phyloP scores from a whole-genome alignment of 176 grass and related monocot genomes.

The bread wheat (Triticum aestivum) region DNA sequence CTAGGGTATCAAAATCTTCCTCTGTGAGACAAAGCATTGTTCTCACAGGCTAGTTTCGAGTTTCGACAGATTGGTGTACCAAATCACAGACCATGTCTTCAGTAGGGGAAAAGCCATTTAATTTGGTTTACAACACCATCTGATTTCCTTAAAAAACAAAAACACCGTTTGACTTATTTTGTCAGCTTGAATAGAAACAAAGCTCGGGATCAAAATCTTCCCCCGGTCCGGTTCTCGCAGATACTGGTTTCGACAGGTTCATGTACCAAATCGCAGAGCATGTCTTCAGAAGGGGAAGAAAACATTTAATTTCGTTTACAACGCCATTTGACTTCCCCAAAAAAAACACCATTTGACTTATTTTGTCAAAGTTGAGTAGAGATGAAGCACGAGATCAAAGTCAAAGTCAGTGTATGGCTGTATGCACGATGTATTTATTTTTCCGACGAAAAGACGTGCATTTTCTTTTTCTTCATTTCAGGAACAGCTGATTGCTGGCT shows the following conservation, averaged over 20 bases:
- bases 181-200: background rate
- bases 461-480: background rate
- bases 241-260: background rate
- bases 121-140: background rate
- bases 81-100: background rate
- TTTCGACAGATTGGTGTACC: background rate
- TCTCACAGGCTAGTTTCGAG: too few relatives aligned
- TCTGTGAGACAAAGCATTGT: too few relatives aligned
- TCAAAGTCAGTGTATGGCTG: background rate
- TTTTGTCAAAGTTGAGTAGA: background rate
- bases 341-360: background rate
- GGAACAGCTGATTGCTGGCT: background rate
- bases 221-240: background rate
- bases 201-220: background rate
- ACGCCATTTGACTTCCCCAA: background rate
- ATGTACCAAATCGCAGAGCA: background rate
- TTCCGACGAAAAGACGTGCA: background rate
- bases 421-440: background rate
- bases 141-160: too few relatives aligned
- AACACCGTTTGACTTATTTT: background rate
- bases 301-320: background rate
- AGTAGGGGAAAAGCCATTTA: background rate
- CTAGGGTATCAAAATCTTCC: constrained; percentile 1
- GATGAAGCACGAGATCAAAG: background rate
- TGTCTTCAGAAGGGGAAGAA: background rate